Evolutionary conservation across 176 grass and related monocot species (phyloP).

Genomic region (Hyparrhenia diplandra): DNA sequence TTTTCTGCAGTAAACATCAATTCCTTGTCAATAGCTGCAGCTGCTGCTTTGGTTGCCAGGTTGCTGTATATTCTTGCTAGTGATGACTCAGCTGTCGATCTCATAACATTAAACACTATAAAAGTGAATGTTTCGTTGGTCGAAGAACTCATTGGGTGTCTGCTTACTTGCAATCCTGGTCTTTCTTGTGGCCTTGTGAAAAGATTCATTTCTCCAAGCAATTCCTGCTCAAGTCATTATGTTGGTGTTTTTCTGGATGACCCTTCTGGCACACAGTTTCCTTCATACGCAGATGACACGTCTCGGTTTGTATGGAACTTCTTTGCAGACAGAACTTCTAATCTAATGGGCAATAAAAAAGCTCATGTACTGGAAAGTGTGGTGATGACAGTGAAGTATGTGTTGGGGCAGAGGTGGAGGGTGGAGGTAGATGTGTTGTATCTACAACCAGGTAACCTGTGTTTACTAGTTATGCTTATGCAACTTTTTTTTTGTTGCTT

Average conservation of each 20-base stretch:
- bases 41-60: slow-evolving; percentile 73
- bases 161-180: slow-evolving; percentile 81
- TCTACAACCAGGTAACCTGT: slow-evolving; percentile 77
- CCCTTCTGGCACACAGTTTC: slow-evolving; percentile 44
- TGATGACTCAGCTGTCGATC: slow-evolving; percentile 50
- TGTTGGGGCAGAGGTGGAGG: slow-evolving; percentile 64
- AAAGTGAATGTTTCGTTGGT: slow-evolving; percentile 88
- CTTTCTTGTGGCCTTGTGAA: slow-evolving; percentile 74
- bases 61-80: slow-evolving; percentile 75
- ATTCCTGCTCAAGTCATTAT: slow-evolving; percentile 76
- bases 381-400: slow-evolving; percentile 55
- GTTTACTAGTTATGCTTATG: background rate
- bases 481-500: background rate
- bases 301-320: slow-evolving; percentile 97
- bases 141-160: slow-evolving; percentile 66
- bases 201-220: slow-evolving; percentile 70
- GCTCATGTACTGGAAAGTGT: slow-evolving; percentile 70
- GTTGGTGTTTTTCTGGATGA: slow-evolving; percentile 88
- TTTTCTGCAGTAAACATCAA: slow-evolving; percentile 72
- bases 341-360: slow-evolving; percentile 26
- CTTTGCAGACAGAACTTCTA: slow-evolving; percentile 63
- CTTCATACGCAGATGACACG: slow-evolving; percentile 78
- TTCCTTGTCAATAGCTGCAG: slow-evolving; percentile 74
- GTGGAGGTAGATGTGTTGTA: slow-evolving; percentile 72
- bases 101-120: slow-evolving; percentile 79